phyloP scores from a whole-genome alignment of 164 flowering plant genomes.

The Chloranthus sessilifolius region DNA sequence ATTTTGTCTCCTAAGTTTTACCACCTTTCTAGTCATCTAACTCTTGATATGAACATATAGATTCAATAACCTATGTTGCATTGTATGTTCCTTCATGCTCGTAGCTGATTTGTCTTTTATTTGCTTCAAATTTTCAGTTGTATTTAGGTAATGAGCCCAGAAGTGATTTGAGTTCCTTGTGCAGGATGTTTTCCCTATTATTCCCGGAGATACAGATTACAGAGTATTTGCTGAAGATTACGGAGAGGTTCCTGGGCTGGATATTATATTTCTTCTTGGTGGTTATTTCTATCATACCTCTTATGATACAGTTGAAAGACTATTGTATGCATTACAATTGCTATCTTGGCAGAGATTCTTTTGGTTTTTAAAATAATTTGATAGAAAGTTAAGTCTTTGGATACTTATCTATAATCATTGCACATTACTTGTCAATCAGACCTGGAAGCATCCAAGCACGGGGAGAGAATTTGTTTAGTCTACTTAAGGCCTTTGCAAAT shows the following conservation, averaged over 20 bases:
- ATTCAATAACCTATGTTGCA: no score
- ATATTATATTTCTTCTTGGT: conserved; percentile 87
- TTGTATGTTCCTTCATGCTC: no score
- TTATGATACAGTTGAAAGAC: conserved; percentile 83
- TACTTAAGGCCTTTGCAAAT: conserved; percentile 65
- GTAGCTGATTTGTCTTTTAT: no score
- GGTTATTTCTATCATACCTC: conserved; percentile 97
- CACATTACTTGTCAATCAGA: conserved; percentile 33
- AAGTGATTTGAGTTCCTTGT: conserved; percentile 15
- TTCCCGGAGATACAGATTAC: conserved; percentile 98
- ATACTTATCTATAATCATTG: no score
- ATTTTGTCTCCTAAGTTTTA: no score
- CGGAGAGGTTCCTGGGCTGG: conserved; percentile 92
- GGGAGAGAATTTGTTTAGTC: conserved; percentile 80
- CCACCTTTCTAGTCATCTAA: no score
- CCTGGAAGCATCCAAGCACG: conserved; percentile 99
- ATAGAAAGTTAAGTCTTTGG: neutral
- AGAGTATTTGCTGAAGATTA: conserved; percentile 86
- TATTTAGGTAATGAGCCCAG: no score
- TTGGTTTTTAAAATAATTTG: conserved; percentile 3
- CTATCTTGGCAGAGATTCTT: conserved; percentile 44
- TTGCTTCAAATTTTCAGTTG: no score
- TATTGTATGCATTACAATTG: conserved; percentile 83
- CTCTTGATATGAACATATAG: no score
- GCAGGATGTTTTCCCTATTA: conserved; percentile 87